These are phyloP conservation scores for Trypanosomatidae sp. DNA, from an alignment of 208 protist genomes.

Conservation along the genomic window DNA sequence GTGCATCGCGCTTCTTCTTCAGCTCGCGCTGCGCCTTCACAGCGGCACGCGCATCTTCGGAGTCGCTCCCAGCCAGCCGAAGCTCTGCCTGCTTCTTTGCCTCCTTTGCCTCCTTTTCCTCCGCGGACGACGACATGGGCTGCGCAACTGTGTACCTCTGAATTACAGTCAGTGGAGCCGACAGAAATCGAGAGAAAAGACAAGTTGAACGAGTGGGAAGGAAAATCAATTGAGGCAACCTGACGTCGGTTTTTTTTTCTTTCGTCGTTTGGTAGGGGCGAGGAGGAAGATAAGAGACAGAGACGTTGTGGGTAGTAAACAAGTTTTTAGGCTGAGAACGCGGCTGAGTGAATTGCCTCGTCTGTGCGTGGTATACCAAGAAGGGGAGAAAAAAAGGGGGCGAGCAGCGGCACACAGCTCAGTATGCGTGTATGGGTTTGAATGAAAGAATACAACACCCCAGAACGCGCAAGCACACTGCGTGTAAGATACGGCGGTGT, in stretches of 20 bases:
- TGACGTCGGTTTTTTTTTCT: not conserved
- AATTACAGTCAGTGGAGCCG: not conserved
- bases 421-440: not conserved
- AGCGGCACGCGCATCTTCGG: conserved; percentile 31
- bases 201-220: not conserved
- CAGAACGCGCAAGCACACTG: not conserved
- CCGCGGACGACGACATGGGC: not conserved
- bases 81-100: conserved; percentile 29
- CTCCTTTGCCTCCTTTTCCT: conserved; percentile 29
- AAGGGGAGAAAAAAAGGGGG: not conserved
- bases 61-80: conserved; percentile 35
- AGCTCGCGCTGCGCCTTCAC: conserved; percentile 61
- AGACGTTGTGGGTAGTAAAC: not conserved
- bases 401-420: not conserved
- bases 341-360: not conserved
- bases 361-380: not conserved
- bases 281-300: not conserved
- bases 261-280: not conserved
- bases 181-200: not conserved
- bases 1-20: conserved; percentile 55
- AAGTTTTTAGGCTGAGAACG: not conserved
- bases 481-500: not conserved
- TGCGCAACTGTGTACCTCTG: not conserved
- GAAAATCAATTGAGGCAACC: not conserved
- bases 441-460: not conserved